These are phyloP conservation scores for Pseudogymnoascus sp. DNA, from an alignment of 2,329 filamentous ascomycete genomes.

Conservation along the genomic window DNA sequence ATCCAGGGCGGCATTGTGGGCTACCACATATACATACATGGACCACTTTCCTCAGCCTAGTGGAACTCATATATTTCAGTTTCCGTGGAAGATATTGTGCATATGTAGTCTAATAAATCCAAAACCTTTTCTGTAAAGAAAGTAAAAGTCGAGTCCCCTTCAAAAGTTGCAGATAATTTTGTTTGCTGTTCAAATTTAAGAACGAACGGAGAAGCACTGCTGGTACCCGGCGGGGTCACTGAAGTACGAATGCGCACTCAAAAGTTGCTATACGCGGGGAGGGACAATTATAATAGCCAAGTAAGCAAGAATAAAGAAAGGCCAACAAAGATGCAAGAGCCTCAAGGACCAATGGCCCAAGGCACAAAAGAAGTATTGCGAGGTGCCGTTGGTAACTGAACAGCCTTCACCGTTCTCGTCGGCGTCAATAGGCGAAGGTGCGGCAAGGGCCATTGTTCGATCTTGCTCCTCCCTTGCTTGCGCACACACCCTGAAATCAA, in stretches of 20 bases:
- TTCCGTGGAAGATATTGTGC: neutral
- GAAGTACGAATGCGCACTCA: neutral
- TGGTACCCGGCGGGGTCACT: neutral
- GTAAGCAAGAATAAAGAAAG: slow-evolving; percentile 1
- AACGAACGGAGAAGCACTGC: neutral
- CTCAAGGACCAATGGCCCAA: neutral
- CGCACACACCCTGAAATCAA: neutral
- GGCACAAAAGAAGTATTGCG: neutral
- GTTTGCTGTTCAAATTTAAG: neutral
- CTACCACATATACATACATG: neutral
- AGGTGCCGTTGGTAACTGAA: neutral
- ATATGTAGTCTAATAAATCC: neutral
- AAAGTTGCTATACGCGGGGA: neutral
- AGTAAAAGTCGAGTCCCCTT: neutral
- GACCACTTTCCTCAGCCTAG: neutral
- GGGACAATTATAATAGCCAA: neutral
- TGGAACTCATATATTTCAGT: neutral
- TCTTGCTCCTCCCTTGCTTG: neutral
- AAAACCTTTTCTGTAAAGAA: neutral
- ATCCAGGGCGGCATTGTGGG: neutral
- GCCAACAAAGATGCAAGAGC: neutral
- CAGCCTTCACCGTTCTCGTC: neutral
- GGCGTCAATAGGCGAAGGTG: neutral
- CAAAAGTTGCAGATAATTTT: no score
- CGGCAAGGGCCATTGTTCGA: neutral